Conservation (phyloP, 148 eudicot genomes). For the Mesembryanthemum crystallinum region DNA sequence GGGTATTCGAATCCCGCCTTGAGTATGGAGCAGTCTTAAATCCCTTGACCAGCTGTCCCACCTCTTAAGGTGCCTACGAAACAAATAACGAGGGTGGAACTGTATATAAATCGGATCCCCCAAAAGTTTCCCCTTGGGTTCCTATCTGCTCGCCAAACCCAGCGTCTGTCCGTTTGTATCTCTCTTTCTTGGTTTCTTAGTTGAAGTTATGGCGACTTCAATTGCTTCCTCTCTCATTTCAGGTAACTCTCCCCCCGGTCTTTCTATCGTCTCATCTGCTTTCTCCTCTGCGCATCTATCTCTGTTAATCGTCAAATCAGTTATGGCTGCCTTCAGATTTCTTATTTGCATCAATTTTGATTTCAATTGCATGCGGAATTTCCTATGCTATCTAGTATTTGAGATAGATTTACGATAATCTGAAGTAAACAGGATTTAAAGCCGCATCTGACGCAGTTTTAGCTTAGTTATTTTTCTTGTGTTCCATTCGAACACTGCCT, state of each 20-base stretch:
- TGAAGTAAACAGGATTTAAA: not conserved
- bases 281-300: not conserved
- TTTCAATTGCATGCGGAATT: not conserved
- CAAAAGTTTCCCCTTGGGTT: too few relatives aligned
- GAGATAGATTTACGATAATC: not conserved
- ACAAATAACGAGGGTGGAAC: too few relatives aligned
- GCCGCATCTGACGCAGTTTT: not conserved
- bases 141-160: too few relatives aligned
- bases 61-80: too few relatives aligned
- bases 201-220: slow-evolving; percentile 43
- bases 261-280: not conserved
- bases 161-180: too few relatives aligned
- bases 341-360: not conserved
- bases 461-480: not conserved
- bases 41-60: too few relatives aligned
- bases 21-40: too few relatives aligned
- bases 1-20: too few relatives aligned
- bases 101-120: too few relatives aligned
- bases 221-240: slow-evolving; percentile 35
- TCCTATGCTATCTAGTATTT: not conserved
- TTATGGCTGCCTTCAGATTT: too few relatives aligned
- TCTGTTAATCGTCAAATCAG: not conserved
- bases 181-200: not conserved
- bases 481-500: not conserved
- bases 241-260: slow-evolving; percentile 26